Evolutionary conservation across 768 basidiomycete genomes (phyloP).

Genomic region (Tricholoma sp.): DNA sequence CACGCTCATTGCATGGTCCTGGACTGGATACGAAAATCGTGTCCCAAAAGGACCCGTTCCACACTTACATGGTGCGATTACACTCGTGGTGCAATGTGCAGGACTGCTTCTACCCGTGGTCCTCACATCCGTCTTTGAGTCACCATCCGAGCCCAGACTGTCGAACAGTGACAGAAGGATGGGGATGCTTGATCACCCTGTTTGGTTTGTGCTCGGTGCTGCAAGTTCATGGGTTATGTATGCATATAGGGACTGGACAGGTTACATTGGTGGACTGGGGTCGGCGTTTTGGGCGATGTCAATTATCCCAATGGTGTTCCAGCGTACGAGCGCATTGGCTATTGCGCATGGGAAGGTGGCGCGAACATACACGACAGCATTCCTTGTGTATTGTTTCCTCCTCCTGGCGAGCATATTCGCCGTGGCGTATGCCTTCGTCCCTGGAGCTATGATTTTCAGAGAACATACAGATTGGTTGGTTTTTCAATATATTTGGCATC

Average conservation of each 20-base stretch:
- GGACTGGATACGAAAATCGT: conserved; percentile 76
- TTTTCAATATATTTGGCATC: neutral
- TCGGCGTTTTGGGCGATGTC: conserved; percentile 63
- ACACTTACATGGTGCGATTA: conserved; percentile 64
- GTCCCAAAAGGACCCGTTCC: conserved; percentile 65
- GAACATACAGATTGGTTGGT: conserved; percentile 74
- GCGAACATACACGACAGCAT: conserved; percentile 49
- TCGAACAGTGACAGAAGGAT: conserved; percentile 10
- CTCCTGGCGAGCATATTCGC: conserved; percentile 74
- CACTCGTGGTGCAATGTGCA: conserved; percentile 55
- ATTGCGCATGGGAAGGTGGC: conserved; percentile 35
- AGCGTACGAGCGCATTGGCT: conserved; percentile 32
- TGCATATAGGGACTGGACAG: conserved; percentile 56
- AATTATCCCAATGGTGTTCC: conserved; percentile 50
- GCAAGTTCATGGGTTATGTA: conserved; percentile 53
- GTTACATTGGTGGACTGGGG: conserved; percentile 64
- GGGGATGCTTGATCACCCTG: conserved; percentile 35
- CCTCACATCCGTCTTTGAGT: conserved; percentile 19
- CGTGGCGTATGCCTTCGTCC: conserved; percentile 88
- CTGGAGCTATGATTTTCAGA: conserved; percentile 67
- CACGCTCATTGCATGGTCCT: conserved; percentile 81
- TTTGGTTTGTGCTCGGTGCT: conserved; percentile 54
- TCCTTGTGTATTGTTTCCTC: conserved; percentile 58
- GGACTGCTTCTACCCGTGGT: conserved; percentile 44
- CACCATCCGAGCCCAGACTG: neutral